These are phyloP conservation scores for Penicillium sp. DNA, from an alignment of 2,329 filamentous ascomycete species.

Conservation along the genomic window DNA sequence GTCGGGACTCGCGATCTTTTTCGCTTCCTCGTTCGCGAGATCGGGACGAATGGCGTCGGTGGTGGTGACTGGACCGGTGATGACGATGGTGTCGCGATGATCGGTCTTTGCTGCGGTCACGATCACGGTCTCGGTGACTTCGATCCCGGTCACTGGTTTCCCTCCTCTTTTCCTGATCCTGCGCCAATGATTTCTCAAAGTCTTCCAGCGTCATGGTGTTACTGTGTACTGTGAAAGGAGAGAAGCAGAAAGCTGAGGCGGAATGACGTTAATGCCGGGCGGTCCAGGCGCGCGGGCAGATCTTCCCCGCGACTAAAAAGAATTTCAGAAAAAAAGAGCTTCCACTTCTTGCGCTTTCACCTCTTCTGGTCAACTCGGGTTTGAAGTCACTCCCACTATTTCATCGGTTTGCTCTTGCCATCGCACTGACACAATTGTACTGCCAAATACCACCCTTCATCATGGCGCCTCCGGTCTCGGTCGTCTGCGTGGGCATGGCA, in stretches of 20 bases:
- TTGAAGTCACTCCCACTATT: not conserved
- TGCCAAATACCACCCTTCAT: constrained; percentile 11
- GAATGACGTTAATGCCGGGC: constrained; percentile 38
- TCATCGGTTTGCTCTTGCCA: not conserved
- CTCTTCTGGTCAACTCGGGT: not conserved
- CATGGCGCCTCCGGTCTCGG: constrained; percentile 61
- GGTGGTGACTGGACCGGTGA: constrained; percentile 40
- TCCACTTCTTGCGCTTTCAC: constrained; percentile 4
- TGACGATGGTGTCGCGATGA: constrained; percentile 32
- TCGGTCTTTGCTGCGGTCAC: constrained; percentile 45
- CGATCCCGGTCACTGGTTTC: constrained; percentile 40
- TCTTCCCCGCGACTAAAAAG: constrained; percentile 32
- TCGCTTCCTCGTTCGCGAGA: constrained; percentile 35
- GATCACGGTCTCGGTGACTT: constrained; percentile 32
- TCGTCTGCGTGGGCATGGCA: constrained; percentile 97
- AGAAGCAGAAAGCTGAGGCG: constrained; percentile 21
- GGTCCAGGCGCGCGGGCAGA: constrained; percentile 27
- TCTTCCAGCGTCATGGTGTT: constrained; percentile 62
- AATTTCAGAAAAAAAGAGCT: constrained; percentile 26
- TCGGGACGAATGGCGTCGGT: constrained; percentile 42
- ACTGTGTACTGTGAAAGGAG: constrained; percentile 4
- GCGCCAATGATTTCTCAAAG: constrained; percentile 74
- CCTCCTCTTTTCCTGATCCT: constrained; percentile 48
- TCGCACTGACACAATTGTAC: not conserved
- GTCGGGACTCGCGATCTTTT: constrained; percentile 41